These are phyloP conservation scores for Prunus salicina DNA, from an alignment of 306 rosid genomes.

Conservation along the genomic window DNA sequence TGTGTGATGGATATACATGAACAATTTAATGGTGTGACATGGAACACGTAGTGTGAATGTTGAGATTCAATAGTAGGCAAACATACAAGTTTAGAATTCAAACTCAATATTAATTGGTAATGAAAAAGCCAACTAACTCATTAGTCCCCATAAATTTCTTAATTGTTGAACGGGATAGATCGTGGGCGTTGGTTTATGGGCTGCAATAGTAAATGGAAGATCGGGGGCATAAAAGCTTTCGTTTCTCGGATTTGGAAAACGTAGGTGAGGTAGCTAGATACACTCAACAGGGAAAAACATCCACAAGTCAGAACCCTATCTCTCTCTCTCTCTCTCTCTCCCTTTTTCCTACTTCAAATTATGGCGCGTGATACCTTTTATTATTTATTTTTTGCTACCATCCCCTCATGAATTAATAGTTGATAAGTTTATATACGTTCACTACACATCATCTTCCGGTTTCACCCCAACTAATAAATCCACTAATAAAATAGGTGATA, in stretches of 20 bases:
- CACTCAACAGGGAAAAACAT: constrained; percentile 16
- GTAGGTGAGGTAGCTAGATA: constrained; percentile 15
- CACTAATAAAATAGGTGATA: no score
- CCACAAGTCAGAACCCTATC: constrained; percentile 9
- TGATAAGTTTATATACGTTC: not conserved
- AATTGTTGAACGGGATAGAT: not conserved
- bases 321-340: not conserved
- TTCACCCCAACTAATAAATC: no score
- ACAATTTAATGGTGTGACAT: no score
- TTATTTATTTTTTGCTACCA: not conserved
- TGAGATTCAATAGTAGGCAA: no score
- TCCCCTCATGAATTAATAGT: not conserved
- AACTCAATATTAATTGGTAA: no score
- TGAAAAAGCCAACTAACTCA: no score
- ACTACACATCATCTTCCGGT: no score
- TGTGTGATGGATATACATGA: no score
- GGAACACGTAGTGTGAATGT: no score
- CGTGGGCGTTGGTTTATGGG: not conserved
- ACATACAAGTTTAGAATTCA: no score
- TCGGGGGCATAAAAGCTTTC: constrained; percentile 9
- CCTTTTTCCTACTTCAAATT: not conserved
- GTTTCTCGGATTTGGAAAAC: constrained; percentile 9
- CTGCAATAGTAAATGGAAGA: not conserved
- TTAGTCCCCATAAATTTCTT: no score
- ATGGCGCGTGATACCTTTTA: not conserved